Conservation (phyloP, 2,329 filamentous ascomycete genomes). For the Arthrobotrys conoides region DNA sequence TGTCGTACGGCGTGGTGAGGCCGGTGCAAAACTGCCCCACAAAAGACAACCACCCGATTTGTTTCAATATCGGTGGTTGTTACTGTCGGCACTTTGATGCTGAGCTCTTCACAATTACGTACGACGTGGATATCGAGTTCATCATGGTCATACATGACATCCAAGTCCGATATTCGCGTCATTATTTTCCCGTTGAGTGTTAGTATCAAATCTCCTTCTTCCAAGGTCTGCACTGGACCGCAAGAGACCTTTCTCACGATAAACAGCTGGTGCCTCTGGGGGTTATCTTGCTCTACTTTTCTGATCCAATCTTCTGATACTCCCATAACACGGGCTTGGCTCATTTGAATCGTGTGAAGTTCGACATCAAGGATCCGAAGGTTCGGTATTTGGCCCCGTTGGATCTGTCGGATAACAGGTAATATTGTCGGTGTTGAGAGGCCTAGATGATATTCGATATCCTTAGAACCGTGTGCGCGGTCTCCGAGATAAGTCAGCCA, state of each 20-base stretch:
- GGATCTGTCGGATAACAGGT: slow-evolving; percentile 89
- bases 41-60: slow-evolving; percentile 91
- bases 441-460: slow-evolving; percentile 96
- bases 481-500: slow-evolving; percentile 98
- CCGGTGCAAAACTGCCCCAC: slow-evolving; percentile 90
- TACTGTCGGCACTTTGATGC: slow-evolving; percentile 84
- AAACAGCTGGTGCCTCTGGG: slow-evolving; percentile 94
- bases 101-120: slow-evolving; percentile 83
- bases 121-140: slow-evolving; percentile 87
- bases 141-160: slow-evolving; percentile 95
- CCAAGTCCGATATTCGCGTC: slow-evolving; percentile 91
- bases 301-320: slow-evolving; percentile 96
- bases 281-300: slow-evolving; percentile 88
- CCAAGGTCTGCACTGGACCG: slow-evolving; percentile 76
- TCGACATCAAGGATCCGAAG: slow-evolving; percentile 94
- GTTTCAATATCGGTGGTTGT: slow-evolving; percentile 93
- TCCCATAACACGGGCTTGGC: slow-evolving; percentile 95
- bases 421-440: slow-evolving; percentile 89
- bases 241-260: slow-evolving; percentile 94
- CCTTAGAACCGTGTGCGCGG: slow-evolving; percentile 78
- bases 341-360: slow-evolving; percentile 95
- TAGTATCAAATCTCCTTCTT: slow-evolving; percentile 92
- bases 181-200: slow-evolving; percentile 92
- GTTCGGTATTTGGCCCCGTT: slow-evolving; percentile 81
- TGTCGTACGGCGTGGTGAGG: slow-evolving; percentile 97